Evolutionary conservation across 1,139 yeast species (phyloP), one percentile per base, ranked within the genome.

Genomic region (Keqinozyma sinolaborantium): DNA sequence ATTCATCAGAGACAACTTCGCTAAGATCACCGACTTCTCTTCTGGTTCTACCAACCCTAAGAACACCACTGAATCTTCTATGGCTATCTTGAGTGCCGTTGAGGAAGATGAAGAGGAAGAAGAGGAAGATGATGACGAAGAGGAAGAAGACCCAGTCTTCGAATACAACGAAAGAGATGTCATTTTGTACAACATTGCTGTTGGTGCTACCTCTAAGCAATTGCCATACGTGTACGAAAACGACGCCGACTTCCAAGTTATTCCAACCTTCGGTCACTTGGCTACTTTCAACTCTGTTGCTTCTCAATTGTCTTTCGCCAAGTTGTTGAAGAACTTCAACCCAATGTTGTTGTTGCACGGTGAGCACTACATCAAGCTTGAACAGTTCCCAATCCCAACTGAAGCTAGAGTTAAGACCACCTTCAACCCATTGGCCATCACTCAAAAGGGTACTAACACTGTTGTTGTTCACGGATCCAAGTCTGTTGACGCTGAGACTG

Each of bases 281-380:
- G 94, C 95, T 28, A 61, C 74, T 19, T 69, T 69, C 59, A 65
- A 74, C 50, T 72, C 77, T 21, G 69, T 70, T 32, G 65, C 69
- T 37, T 66, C 78, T 32, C 71, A 70, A 38, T 56, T 73, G 36
- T 70, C 79, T 25, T 74, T 78, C 53, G 64, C 73, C 39, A 66
- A 66, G 38, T 61, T 81, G 34, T 79, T 86, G 50, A 83, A 81
- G 43, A 81, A 86, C 63, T 90, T 86, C 71, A 86, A 86, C 64
- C 95, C 95, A 45, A 77, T 83, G 79, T 72, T 82, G 63, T 73
- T 92, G 54, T 72, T 92, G 50, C 97, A 92, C 57, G 98, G 98
- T 41, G 98, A 92, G 64, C 97, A 92, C 58, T 92, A 84, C 60
- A 70, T 90, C 48, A 90, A 80, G 61, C 63, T 92, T 43, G 74